A percentile compares a stretch with the other conserved stretches of the same genome.
Conservation (phyloP, 129 eudicot species). For the Deinandra increscens region DNA sequence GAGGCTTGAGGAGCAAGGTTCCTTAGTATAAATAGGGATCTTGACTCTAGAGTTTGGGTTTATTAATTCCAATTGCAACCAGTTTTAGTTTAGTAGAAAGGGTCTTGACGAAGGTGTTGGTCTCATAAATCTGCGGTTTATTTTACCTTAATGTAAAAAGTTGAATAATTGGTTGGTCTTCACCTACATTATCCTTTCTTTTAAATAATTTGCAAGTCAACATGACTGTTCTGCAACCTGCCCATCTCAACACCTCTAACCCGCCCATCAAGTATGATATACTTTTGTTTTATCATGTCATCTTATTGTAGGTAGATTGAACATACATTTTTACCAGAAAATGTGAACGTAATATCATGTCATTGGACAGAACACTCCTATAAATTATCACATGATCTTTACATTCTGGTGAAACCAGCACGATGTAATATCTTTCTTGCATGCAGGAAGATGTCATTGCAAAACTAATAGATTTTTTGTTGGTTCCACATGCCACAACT, state of each 20-base stretch:
- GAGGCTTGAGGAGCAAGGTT: no score
- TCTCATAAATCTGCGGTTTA: no score
- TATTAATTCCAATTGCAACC: no score
- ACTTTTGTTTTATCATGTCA: background rate
- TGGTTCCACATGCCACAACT: slow-evolving; percentile 78
- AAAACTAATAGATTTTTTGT: slow-evolving; percentile 81
- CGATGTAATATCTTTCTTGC: slow-evolving; percentile 20
- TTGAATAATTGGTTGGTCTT: background rate
- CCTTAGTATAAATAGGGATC: no score
- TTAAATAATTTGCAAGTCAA: background rate
- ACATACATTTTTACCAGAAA: slow-evolving; percentile 9
- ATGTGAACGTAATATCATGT: background rate
- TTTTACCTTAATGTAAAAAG: background rate
- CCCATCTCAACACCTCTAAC: slow-evolving; percentile 1
- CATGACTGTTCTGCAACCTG: background rate
- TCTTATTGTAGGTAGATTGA: background rate
- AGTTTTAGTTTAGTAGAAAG: no score
- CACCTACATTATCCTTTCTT: background rate
- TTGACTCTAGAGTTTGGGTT: no score
- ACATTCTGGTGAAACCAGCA: slow-evolving; percentile 22
- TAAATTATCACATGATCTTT: slow-evolving; percentile 3
- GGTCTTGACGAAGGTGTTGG: no score
- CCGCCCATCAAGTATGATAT: background rate
- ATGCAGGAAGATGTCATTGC: slow-evolving; percentile 76
- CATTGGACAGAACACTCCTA: background rate